Conservation (phyloP, 495 filamentous ascomycete genomes). For the Glutinoglossum americanum region DNA sequence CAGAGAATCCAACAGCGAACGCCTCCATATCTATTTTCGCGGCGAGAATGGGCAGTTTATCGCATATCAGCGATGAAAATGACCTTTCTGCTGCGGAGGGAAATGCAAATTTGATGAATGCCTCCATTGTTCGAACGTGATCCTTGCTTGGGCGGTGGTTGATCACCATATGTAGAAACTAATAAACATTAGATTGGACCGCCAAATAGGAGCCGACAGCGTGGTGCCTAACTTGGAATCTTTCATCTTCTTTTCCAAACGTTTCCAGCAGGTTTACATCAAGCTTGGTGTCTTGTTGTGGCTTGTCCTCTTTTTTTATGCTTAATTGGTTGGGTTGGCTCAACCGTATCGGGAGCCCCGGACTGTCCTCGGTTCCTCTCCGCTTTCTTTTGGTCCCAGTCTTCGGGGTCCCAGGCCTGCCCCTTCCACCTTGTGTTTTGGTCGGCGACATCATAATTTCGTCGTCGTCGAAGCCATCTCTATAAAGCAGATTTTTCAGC, state of each 20-base stretch:
- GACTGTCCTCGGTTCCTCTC: conserved; percentile 29
- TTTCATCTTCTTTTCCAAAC: conserved; percentile 16
- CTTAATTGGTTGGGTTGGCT: conserved; percentile 18
- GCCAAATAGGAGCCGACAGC: neutral
- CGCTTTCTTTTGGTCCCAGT: conserved; percentile 41
- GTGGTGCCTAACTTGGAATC: conserved; percentile 13
- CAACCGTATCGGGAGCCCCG: conserved; percentile 28
- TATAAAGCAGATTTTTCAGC: conserved; percentile 27
- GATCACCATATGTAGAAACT: conserved; percentile 35
- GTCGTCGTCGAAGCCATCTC: conserved; percentile 56
- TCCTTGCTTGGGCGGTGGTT: conserved; percentile 28
- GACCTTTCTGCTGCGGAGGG: conserved; percentile 31
- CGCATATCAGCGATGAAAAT: conserved; percentile 35
- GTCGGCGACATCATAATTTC: conserved; percentile 41
- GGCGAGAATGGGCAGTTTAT: conserved; percentile 23
- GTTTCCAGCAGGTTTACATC: conserved; percentile 14
- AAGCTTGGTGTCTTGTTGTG: conserved; percentile 6
- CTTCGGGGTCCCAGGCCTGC: conserved; percentile 35
- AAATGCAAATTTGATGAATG: conserved; percentile 25
- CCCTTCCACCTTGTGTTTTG: conserved; percentile 25
- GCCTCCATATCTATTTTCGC: conserved; percentile 17
- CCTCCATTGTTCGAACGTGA: conserved; percentile 32
- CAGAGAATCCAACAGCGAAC: conserved; percentile 30
- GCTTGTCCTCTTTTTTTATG: conserved; percentile 3
- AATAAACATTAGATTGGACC: neutral